phyloP scores from a whole-genome alignment of 768 basidiomycete species.

The Hebeloma cylindrosporum region DNA sequence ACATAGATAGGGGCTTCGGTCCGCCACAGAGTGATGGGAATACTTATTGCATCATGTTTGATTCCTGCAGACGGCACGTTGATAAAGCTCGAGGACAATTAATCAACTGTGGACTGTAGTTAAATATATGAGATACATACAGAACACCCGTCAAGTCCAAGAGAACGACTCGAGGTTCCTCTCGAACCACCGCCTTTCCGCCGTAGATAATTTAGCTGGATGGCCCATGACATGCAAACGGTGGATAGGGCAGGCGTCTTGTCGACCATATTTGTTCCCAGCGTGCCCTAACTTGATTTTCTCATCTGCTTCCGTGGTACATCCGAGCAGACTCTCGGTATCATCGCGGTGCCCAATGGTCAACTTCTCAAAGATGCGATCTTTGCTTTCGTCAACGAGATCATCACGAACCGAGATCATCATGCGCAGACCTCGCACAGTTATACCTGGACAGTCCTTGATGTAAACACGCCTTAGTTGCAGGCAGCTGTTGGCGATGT shows the following conservation, averaged over 20 bases:
- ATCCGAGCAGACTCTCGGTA: background rate
- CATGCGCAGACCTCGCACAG: background rate
- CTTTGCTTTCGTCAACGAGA: background rate
- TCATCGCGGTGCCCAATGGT: background rate
- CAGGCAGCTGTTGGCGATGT: background rate
- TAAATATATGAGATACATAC: too few relatives aligned
- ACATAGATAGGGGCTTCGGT: too few relatives aligned
- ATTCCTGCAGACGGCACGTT: too few relatives aligned
- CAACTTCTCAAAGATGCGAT: background rate
- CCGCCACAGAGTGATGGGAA: too few relatives aligned
- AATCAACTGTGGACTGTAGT: too few relatives aligned
- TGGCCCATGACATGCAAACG: background rate
- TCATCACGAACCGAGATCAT: background rate
- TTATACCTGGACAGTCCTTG: background rate
- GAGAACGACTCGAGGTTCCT: background rate
- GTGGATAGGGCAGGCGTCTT: background rate
- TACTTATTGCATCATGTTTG: too few relatives aligned
- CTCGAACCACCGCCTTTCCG: background rate
- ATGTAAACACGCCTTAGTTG: conserved; percentile 1
- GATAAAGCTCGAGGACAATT: too few relatives aligned
- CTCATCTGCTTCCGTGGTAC: background rate
- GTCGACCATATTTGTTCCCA: background rate
- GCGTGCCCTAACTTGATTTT: background rate
- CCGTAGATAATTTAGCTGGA: background rate
- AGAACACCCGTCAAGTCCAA: background rate